These are phyloP conservation scores for Gossypium bickii DNA, from an alignment of 345 rosid genomes.

Conservation along the genomic window DNA sequence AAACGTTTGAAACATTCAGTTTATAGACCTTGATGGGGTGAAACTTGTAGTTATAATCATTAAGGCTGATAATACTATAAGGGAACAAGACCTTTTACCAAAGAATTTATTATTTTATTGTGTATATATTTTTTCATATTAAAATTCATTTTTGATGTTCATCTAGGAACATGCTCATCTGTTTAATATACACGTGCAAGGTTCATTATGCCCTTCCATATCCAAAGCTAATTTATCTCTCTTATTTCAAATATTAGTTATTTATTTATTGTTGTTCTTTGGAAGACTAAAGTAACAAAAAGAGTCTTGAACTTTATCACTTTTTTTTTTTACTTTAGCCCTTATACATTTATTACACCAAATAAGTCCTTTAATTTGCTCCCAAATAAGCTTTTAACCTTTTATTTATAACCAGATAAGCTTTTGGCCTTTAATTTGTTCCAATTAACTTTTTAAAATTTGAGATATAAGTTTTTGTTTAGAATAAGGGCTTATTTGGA, in stretches of 20 bases:
- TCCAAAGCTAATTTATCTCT: not conserved
- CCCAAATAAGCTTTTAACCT: not conserved
- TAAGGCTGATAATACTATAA: not conserved
- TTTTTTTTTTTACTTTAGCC: not conserved
- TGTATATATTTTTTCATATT: not conserved
- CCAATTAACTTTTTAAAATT: not conserved
- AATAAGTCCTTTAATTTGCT: not conserved
- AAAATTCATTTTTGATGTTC: not conserved
- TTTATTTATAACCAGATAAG: not conserved
- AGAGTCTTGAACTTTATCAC: not conserved
- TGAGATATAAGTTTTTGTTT: not conserved
- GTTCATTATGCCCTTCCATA: not conserved
- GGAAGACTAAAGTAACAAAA: slow-evolving; percentile 4
- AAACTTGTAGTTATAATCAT: not conserved
- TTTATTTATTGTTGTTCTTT: not conserved
- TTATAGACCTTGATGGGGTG: not conserved
- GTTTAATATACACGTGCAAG: too few species aligned
- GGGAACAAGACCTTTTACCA: not conserved
- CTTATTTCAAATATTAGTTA: not conserved
- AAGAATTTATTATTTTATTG: not conserved
- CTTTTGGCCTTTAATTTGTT: not conserved
- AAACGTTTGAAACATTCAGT: not conserved
- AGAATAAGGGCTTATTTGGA: not conserved
- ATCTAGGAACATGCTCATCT: not conserved
- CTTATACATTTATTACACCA: not conserved